Percentiles rank a stretch among this genome's conserved stretches.
Conservation (phyloP, 2,329 filamentous ascomycete species). For the Parastagonospora nodorum region DNA sequence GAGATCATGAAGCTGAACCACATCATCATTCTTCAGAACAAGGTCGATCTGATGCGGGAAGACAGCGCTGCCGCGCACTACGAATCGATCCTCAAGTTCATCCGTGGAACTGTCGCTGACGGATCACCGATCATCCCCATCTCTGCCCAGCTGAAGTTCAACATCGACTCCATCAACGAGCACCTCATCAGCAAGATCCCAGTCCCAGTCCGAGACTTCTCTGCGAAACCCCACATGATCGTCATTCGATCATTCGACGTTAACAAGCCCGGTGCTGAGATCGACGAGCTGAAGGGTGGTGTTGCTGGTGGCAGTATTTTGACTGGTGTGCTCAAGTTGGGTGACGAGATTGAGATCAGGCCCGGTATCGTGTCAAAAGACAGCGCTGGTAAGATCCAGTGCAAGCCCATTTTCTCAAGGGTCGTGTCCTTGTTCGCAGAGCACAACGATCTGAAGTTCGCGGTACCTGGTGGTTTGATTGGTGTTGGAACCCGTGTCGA, state of each 20-base stretch:
- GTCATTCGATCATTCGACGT: constrained; percentile 99
- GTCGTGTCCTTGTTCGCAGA: constrained; percentile 96
- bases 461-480: constrained; percentile 94
- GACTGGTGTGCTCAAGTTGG: constrained; percentile 94
- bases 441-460: constrained; percentile 97
- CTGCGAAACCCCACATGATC: constrained; percentile 94
- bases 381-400: constrained; percentile 90
- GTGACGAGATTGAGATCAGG: constrained; percentile 97
- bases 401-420: constrained; percentile 94
- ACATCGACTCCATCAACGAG: constrained; percentile 98
- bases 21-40: constrained; percentile 99
- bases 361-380: constrained; percentile 98
- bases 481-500: constrained; percentile 97
- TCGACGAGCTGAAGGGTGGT: constrained; percentile 97
- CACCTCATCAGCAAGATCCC: constrained; percentile 94
- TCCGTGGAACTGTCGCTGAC: constrained; percentile 94
- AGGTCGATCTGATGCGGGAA: constrained; percentile 98
- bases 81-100: constrained; percentile 97
- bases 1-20: constrained; percentile 99
- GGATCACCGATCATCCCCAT: constrained; percentile 96
- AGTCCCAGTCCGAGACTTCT: constrained; percentile 88
- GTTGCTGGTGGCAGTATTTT: constrained; percentile 97
- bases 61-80: constrained; percentile 93
- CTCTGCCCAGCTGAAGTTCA: constrained; percentile 97
- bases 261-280: constrained; percentile 99